Evolutionary conservation across 176 grass and related monocot genomes (phyloP), one percentile per base, ranked within the genome.

Genomic region (Oryza glumipatula): DNA sequence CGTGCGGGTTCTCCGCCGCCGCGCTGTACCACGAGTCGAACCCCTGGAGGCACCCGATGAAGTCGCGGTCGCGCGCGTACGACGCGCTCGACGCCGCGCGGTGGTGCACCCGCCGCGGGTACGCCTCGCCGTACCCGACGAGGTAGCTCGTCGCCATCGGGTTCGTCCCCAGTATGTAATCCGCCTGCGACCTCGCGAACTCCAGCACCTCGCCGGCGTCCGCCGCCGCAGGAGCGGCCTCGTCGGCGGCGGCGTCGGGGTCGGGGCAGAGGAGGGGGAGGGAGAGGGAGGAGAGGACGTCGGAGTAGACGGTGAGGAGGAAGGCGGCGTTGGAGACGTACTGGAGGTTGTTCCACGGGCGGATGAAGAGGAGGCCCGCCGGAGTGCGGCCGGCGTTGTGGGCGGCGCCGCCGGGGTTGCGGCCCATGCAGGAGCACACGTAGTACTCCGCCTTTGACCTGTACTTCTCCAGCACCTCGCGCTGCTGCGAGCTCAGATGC

Each of bases 311-410:
- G 17, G 88, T 89, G 26, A 96, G 70, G 69, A 99, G 93, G 86
- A 96, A 92, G n/a, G 89, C 88, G 7, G 96, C 93, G 78, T 90
- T 75, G 21, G 93, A 58, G 24, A 76, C 91, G 77, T 99, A 99
- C 74, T 99, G 96, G 28, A 96, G 80, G 86, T 99, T 99, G 88
- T 99, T 99, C 96, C 93, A 94, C 9, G 67, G 87, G 2, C 96
- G 91, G 77, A 99, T 83, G 83, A 88, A 96, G 74, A 96, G 73
- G 24, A 99, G 84, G 1, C 96, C 96, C 7, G 85, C 93, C 9
- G 96, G 96, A 0, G 93, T 96, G 41, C 87, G 96, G 4, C 81
- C 82, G 72, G 94, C 96, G 74, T 99, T 99, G 71, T 85, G 81
- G 14, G 66, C 85, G 22, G 79, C 68, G 72, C 88, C 88, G 69